phyloP scores from a whole-genome alignment of 148 eudicot species.

The Selenicereus undatus region DNA sequence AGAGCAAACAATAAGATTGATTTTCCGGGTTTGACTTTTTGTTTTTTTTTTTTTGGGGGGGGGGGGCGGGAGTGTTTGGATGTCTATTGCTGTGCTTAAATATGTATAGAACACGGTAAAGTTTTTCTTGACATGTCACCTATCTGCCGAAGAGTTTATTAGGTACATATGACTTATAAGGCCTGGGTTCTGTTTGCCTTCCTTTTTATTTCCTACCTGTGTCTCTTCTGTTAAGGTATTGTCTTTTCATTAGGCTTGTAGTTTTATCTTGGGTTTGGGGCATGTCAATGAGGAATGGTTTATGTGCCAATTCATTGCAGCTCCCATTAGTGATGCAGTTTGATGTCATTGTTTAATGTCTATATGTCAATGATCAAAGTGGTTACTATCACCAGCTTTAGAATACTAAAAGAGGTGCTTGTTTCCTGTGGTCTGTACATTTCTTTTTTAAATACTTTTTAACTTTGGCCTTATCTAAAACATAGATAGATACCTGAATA shows the following conservation, averaged over 20 bases:
- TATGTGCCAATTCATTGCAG: background rate
- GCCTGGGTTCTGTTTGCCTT: slow-evolving; percentile 1
- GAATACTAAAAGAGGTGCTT: too few species aligned
- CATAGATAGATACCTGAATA: background rate
- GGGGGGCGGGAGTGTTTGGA: too few species aligned
- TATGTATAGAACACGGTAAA: too few species aligned
- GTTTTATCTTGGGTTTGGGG: background rate
- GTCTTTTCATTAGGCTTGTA: background rate
- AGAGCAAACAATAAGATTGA: too few species aligned
- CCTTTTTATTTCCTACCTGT: background rate
- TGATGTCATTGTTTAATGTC: background rate
- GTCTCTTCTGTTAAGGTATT: too few species aligned
- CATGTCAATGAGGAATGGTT: background rate
- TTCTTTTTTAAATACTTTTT: background rate
- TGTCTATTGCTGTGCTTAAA: background rate
- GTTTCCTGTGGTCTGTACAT: background rate
- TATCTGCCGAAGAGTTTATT: background rate
- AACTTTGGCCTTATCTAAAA: background rate
- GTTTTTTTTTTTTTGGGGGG: too few species aligned
- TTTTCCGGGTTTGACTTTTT: too few species aligned
- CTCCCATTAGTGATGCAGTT: background rate
- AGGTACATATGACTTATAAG: slow-evolving; percentile 1
- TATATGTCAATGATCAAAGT: background rate
- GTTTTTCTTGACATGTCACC: background rate
- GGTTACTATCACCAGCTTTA: background rate